Evolutionary conservation across 1,284 basidiomycete species (phyloP), one percentile per base, ranked within the genome.

Genomic region (Heterobasidion annosum): DNA sequence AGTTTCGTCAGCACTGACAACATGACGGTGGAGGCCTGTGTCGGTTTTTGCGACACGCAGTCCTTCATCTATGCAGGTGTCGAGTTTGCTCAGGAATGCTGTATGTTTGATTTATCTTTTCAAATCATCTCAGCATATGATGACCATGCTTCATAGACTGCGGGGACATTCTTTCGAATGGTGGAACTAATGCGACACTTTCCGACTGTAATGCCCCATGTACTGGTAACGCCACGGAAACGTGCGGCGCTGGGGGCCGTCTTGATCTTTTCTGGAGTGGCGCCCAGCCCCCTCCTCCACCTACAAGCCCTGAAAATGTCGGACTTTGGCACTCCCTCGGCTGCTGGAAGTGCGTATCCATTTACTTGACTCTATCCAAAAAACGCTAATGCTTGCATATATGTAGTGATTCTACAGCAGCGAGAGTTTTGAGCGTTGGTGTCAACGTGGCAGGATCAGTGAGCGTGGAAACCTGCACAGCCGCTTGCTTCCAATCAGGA

Each of bases 1-100:
- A 65, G 68, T 3, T 79, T 71, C 56, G 68, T 73, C 18, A 71
- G 70, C 61, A 68, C 74, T 15, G 70, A 64, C 7, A 67, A 65
- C n/a, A 87, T 87, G 82, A 87, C 84, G 13, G 72, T 79, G 52
- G 81, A 84, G 63, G 68, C 69, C 8, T 89, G 86, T 65, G 77
- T 86, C 60, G 66, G 56, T 53, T 88, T 81, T 64, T 89, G 86
- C 60, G 69, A 74, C 19, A 55, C 65, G 18, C 69, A 73, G 54
- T 58, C 67, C 9, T 84, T 72, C 61, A 67, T 82, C 57, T 86
- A 78, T 59, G 82, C 85, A 37, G 86, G 86, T 15, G 72, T 80
- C 9, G 85, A 87, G 63, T 77, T 69, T 57, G 70, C 68, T 1
- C 70, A 73, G 55, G 78, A 84, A 66, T 85, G 82, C 68, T 85